Evolutionary conservation across 495 filamentous ascomycete genomes (phyloP).

Genomic region (Tuber umbilicatum): DNA sequence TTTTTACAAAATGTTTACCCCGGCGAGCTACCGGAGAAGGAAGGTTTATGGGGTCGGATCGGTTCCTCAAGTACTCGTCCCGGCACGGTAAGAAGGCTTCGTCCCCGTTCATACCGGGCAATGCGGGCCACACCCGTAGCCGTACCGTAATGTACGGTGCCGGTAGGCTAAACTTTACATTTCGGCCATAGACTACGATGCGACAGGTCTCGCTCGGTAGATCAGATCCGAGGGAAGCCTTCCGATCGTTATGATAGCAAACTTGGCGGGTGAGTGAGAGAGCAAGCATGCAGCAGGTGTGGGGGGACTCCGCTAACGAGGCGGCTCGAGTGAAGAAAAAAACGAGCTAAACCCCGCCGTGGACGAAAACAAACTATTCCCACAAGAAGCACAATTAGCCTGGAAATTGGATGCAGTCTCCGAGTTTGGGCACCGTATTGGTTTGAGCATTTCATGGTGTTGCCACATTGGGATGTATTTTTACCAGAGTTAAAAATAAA

Average conservation of each 20-base stretch:
- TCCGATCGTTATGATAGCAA: background rate
- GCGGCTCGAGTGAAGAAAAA: background rate
- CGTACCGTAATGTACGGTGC: background rate
- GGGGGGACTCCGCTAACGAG: background rate
- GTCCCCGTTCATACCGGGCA: constrained; percentile 15
- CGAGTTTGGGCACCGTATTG: background rate
- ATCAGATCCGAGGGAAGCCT: background rate
- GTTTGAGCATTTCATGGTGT: background rate
- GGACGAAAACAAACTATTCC: background rate
- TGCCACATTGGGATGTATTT: constrained; percentile 4
- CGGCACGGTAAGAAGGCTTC: background rate
- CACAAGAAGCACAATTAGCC: background rate
- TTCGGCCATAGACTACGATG: too few species aligned
- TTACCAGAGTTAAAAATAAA: constrained; percentile 5
- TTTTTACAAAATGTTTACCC: constrained; percentile 9
- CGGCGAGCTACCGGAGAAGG: background rate
- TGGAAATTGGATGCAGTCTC: background rate
- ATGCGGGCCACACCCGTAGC: constrained; percentile 1
- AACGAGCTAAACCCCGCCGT: background rate
- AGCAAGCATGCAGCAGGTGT: background rate
- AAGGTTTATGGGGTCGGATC: constrained; percentile 4
- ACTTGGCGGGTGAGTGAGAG: background rate
- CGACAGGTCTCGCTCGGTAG: background rate
- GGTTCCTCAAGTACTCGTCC: background rate
- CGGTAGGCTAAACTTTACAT: too few species aligned